Percentiles rank a stretch among this genome's conserved stretches.
Conservation (phyloP, 108 stramenopile species). For the Epithemia pelagica region DNA sequence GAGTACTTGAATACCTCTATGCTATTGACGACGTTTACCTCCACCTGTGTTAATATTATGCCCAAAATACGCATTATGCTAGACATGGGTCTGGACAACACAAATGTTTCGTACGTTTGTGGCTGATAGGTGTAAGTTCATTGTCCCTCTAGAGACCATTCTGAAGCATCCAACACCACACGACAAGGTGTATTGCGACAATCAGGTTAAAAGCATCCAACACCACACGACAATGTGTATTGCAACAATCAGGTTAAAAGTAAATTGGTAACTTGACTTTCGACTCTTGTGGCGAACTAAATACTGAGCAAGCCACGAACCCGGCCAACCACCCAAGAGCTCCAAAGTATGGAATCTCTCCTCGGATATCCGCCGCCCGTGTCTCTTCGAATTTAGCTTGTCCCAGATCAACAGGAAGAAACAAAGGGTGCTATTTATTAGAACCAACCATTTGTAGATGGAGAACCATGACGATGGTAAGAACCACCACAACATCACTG, state of each 20-base stretch:
- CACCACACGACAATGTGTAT: neutral
- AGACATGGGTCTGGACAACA: no score
- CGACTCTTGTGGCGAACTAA: neutral
- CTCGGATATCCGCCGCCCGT: neutral
- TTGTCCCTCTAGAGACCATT: no score
- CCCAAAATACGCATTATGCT: no score
- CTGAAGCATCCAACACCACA: no score
- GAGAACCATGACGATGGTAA: neutral
- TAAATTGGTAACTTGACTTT: neutral
- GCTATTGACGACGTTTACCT: no score
- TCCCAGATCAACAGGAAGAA: neutral
- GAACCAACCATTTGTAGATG: neutral
- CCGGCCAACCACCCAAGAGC: neutral
- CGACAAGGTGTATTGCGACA: no score
- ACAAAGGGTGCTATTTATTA: neutral
- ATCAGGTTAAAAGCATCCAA: no score
- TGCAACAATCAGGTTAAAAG: neutral
- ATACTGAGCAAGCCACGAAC: neutral
- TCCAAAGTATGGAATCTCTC: neutral
- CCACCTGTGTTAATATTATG: no score
- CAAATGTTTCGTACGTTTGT: no score
- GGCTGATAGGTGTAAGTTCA: no score
- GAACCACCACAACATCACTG: no score
- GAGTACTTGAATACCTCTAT: no score
- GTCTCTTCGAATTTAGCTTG: neutral